Conservation (phyloP, 2,329 filamentous ascomycete species). For the Fonsecaea erecta region DNA sequence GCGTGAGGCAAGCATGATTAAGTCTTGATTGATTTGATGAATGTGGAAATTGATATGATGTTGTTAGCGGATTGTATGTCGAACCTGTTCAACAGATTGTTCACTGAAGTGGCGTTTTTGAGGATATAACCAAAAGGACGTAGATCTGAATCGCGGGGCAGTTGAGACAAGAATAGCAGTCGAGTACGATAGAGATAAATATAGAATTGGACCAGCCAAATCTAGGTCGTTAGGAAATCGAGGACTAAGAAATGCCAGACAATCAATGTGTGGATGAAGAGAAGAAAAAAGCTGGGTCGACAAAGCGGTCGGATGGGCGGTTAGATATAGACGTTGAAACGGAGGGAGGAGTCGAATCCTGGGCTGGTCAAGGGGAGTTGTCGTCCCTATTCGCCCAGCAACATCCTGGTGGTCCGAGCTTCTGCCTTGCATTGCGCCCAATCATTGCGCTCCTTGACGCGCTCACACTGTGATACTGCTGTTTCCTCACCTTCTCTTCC, state of each 20-base stretch:
- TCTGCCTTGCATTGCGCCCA: constrained; percentile 13
- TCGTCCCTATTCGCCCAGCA: constrained; percentile 21
- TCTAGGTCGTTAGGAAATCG: constrained; percentile 37
- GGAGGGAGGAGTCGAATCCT: not conserved
- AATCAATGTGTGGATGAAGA: constrained; percentile 39
- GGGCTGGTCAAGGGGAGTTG: constrained; percentile 3
- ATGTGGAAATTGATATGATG: constrained; percentile 10
- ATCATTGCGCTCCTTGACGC: constrained; percentile 21
- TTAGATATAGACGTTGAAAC: constrained; percentile 30
- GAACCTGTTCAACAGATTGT: not conserved
- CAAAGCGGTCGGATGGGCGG: constrained; percentile 26
- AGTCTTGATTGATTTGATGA: constrained; percentile 9
- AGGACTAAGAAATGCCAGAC: constrained; percentile 46
- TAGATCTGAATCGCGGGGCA: constrained; percentile 1
- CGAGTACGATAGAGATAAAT: constrained; percentile 35
- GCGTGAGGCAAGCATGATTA: constrained; percentile 48
- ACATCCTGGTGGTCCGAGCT: constrained; percentile 1
- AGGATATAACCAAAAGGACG: constrained; percentile 19
- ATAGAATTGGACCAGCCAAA: constrained; percentile 52
- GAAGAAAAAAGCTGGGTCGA: constrained; percentile 26
- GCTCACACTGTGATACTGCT: constrained; percentile 30
- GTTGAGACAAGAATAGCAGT: constrained; percentile 38
- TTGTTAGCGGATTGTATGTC: constrained; percentile 1
- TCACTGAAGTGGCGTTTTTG: not conserved
- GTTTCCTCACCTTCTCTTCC: constrained; percentile 14